These are phyloP conservation scores for Yamadazyma songkhlaensis DNA, from an alignment of 1,139 yeast genomes.

Conservation along the genomic window DNA sequence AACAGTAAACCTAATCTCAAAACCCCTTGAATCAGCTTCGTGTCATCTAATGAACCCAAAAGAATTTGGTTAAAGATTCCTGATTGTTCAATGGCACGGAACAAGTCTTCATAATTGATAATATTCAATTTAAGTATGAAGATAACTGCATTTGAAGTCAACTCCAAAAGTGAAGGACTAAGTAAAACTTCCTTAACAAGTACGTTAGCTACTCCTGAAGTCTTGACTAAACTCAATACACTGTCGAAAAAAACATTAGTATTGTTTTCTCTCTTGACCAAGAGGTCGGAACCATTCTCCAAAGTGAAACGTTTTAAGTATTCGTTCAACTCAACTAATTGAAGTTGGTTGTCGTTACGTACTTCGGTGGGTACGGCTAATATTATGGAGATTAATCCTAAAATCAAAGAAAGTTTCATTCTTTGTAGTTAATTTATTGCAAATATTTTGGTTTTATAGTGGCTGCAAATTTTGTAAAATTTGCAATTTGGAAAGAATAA, in stretches of 20 bases:
- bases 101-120: slow-evolving; percentile 22
- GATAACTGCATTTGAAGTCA: slow-evolving; percentile 22
- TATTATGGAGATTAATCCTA: not conserved
- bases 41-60: slow-evolving; percentile 22
- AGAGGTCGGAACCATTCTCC: too few relatives aligned
- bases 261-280: not conserved
- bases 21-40: slow-evolving; percentile 26
- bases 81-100: slow-evolving; percentile 25
- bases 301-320: too few relatives aligned
- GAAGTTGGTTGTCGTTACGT: too few relatives aligned
- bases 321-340: too few relatives aligned
- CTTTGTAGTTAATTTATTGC: not conserved
- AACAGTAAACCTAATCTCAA: slow-evolving; percentile 23
- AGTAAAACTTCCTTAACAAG: slow-evolving; percentile 23
- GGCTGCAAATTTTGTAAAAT: not conserved
- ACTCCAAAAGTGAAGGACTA: slow-evolving; percentile 21
- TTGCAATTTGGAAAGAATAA: too few relatives aligned
- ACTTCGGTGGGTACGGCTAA: too few relatives aligned
- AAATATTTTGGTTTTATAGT: not conserved
- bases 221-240: slow-evolving; percentile 19
- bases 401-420: too few relatives aligned
- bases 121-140: slow-evolving; percentile 20
- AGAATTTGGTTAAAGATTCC: slow-evolving; percentile 23
- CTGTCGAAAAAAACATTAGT: slow-evolving; percentile 21
- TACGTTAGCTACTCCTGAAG: slow-evolving; percentile 21